These are phyloP conservation scores for Rhizodiscina lignyota DNA, from an alignment of 495 filamentous ascomycete genomes.

Conservation along the genomic window DNA sequence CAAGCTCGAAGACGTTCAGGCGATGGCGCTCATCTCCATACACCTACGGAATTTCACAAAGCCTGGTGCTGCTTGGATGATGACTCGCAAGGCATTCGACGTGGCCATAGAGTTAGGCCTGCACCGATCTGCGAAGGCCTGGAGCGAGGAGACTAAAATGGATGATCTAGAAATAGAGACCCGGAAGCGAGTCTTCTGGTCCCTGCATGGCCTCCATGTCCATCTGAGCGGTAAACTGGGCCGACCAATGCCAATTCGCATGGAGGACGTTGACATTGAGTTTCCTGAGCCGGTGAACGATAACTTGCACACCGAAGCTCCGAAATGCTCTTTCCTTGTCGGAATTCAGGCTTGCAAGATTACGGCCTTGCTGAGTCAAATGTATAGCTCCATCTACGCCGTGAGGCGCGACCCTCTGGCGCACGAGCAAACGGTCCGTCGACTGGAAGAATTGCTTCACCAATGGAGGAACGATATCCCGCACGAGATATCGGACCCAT, in stretches of 20 bases:
- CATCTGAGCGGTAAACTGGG: slow-evolving; percentile 57
- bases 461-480: slow-evolving; percentile 41
- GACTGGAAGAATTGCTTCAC: slow-evolving; percentile 42
- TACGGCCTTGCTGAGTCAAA: slow-evolving; percentile 45
- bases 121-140: slow-evolving; percentile 50
- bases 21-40: slow-evolving; percentile 46
- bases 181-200: slow-evolving; percentile 64
- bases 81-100: slow-evolving; percentile 40
- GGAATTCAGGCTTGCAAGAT: slow-evolving; percentile 45
- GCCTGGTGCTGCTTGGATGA: slow-evolving; percentile 51
- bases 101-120: slow-evolving; percentile 56
- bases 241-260: slow-evolving; percentile 51
- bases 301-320: slow-evolving; percentile 38
- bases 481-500: slow-evolving; percentile 27
- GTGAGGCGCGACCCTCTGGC: slow-evolving; percentile 36
- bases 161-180: slow-evolving; percentile 50
- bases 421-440: slow-evolving; percentile 43
- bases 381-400: slow-evolving; percentile 55
- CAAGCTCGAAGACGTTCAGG: slow-evolving; percentile 48
- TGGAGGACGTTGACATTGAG: slow-evolving; percentile 61
- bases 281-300: slow-evolving; percentile 54
- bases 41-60: slow-evolving; percentile 67
- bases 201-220: slow-evolving; percentile 41
- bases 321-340: slow-evolving; percentile 45
- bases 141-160: slow-evolving; percentile 25